Base-by-base conservation (phyloP, 2,329 filamentous ascomycete genomes). In the Lasiodiplodia theobromae region DNA sequence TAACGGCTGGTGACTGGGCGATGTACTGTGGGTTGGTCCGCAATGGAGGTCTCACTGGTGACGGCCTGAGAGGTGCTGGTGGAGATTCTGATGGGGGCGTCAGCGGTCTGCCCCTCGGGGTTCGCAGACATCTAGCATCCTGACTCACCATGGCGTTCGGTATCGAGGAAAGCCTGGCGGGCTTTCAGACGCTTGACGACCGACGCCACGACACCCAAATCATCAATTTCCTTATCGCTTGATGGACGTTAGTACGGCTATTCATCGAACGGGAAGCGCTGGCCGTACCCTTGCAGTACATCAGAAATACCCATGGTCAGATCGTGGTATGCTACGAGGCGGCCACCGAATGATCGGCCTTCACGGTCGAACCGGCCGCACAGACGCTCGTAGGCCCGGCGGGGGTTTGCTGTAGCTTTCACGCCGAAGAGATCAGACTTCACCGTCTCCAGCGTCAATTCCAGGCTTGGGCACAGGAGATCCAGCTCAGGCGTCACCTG, bases 401-500 rank as follows among this genome's bases (percentile, higher is more conserved):
- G 65, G 8, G 56, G 31, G 54, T 57, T 51, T 51, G 65, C 51
- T 28, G 31, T 12, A 28, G 21, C 44, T 52, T 49, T 58, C n/a
- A 38, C 28, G 57, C 56, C 49, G 57, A 68, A 62, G 21, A 68
- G 60, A 18, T 64, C 54, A 18, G 34, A 23, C 8, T 53, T 64
- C 18, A 68, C 49, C 16, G 67, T 31, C 8, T 65, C 67, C 23
- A 64, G 38, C 14, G 67, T 68, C 23, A 49, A 51, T 12, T 58
- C 38, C 23, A 71, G 44, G 63, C 70, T 71, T 16, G 40, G 25
- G 37, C 67, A 54, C 23, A 66, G 40, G 37, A 68, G 31, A 28
- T 67, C 68, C n/a, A 68, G 38, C 52, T 68, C 67, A 28, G 21
- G 37, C 25, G 62, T 67, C 7, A 67, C 75, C 73, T 23, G 74